phyloP scores from a whole-genome alignment of 805 yeast species.

The Metschnikowia colocasiae region DNA sequence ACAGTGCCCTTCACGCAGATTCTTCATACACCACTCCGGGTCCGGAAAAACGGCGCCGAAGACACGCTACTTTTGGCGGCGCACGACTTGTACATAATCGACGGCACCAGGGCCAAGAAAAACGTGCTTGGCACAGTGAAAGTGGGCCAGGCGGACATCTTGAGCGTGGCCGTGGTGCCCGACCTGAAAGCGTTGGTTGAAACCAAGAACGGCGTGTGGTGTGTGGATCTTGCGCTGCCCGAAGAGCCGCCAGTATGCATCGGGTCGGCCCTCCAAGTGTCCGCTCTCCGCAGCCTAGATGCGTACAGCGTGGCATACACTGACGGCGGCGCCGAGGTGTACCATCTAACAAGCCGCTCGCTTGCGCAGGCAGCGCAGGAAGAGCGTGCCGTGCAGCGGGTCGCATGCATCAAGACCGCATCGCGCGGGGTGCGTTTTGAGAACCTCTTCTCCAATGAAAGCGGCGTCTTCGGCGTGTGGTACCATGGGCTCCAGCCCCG shows the following conservation, averaged over 20 bases:
- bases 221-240: slow-evolving; percentile 1
- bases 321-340: slow-evolving; percentile 30
- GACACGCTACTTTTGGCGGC: slow-evolving; percentile 24
- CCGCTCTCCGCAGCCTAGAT: slow-evolving; percentile 5
- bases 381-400: background rate
- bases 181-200: background rate
- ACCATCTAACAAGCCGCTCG: slow-evolving; percentile 16
- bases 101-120: slow-evolving; percentile 23
- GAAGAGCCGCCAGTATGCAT: slow-evolving; percentile 2
- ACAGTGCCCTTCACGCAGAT: slow-evolving; percentile 17
- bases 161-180: slow-evolving; percentile 1
- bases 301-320: slow-evolving; percentile 24
- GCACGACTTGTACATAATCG: slow-evolving; percentile 28
- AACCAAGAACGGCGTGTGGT: slow-evolving; percentile 2
- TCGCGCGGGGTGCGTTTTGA: slow-evolving; percentile 15
- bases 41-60: slow-evolving; percentile 7
- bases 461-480: slow-evolving; percentile 40
- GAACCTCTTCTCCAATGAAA: slow-evolving; percentile 29
- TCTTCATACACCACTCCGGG: slow-evolving; percentile 16
- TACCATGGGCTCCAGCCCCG: slow-evolving; percentile 30
- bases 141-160: slow-evolving; percentile 27
- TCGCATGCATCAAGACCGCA: background rate
- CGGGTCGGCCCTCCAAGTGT: background rate
- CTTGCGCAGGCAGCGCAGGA: background rate
- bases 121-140: slow-evolving; percentile 19